Percentiles rank a stretch among this genome's conserved stretches.
These are phyloP conservation scores for Backusella circina DNA, from an alignment of 192 early-diverging fungal genomes.

Conservation along the genomic window DNA sequence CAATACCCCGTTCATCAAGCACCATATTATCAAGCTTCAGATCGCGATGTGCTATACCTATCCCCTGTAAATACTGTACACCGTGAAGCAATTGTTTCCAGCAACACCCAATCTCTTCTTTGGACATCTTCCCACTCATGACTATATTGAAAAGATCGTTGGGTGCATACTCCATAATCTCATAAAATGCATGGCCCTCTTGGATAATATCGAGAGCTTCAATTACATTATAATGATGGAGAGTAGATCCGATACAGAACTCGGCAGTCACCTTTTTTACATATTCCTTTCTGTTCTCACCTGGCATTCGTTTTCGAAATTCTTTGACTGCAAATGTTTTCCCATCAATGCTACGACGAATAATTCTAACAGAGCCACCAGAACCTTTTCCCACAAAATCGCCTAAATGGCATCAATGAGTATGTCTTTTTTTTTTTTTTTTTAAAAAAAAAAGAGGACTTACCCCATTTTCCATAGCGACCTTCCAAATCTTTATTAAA, in stretches of 20 bases:
- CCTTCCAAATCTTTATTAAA: constrained; percentile 33
- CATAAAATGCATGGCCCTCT: constrained; percentile 60
- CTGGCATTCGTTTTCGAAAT: constrained; percentile 61
- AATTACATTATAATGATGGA: constrained; percentile 76
- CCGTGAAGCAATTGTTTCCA: constrained; percentile 77
- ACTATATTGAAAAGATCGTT: constrained; percentile 87
- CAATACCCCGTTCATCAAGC: constrained; percentile 59
- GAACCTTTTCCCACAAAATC: constrained; percentile 62
- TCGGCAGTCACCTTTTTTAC: constrained; percentile 83
- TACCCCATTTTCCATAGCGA: constrained; percentile 37
- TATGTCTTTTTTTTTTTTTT: background rate
- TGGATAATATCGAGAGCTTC: constrained; percentile 78
- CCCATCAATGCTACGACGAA: constrained; percentile 55
- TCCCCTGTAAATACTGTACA: constrained; percentile 69
- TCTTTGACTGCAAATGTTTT: constrained; percentile 77
- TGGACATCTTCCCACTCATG: constrained; percentile 63
- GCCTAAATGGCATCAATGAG: constrained; percentile 8
- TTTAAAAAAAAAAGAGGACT: background rate
- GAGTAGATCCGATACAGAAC: constrained; percentile 78
- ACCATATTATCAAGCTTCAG: constrained; percentile 87
- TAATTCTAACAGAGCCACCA: constrained; percentile 70
- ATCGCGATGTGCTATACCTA: constrained; percentile 81
- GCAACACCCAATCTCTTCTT: constrained; percentile 82
- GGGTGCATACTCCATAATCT: constrained; percentile 92
- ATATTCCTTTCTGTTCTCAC: constrained; percentile 73